A percentile compares a stretch with the other conserved stretches of the same genome.
Conservation (phyloP, 257 asterid species). For the Lantana camara region DNA sequence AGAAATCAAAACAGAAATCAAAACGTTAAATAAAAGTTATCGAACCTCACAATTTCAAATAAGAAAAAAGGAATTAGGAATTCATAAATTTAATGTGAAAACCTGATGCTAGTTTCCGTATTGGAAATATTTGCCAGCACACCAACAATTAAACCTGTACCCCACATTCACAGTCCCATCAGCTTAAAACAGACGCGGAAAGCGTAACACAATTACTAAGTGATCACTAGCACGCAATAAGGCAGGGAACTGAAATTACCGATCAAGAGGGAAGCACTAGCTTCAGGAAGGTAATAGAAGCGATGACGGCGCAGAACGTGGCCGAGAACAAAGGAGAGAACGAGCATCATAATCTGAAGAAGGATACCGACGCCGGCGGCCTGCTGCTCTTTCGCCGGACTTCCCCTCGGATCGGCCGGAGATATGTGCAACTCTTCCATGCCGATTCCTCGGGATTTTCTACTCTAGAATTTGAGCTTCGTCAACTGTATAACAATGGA, state of each 20-base stretch:
- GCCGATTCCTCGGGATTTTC: constrained; percentile 41
- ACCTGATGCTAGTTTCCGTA: constrained; percentile 90
- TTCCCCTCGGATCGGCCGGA: constrained; percentile 81
- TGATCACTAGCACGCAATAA: background rate
- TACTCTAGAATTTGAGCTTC: constrained; percentile 12
- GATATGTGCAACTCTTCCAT: constrained; percentile 81
- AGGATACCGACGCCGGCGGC: constrained; percentile 99
- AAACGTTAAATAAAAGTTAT: background rate
- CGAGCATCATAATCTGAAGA: constrained; percentile 99
- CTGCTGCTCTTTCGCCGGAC: constrained; percentile 92
- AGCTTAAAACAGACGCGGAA: constrained; percentile 15
- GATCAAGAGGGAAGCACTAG: constrained; percentile 98
- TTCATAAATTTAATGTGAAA: constrained; percentile 4
- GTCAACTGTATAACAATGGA: constrained; percentile 19
- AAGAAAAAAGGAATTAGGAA: background rate
- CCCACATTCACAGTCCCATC: constrained; percentile 31
- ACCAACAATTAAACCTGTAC: constrained; percentile 88
- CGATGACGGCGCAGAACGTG: constrained; percentile 96
- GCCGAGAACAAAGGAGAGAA: constrained; percentile 89
- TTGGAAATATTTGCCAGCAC: constrained; percentile 86
- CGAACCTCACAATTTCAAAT: constrained; percentile 1
- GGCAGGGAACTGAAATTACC: constrained; percentile 43
- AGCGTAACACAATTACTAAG: constrained; percentile 9
- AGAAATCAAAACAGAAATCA: constrained; percentile 12
- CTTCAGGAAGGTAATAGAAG: constrained; percentile 97